Evolutionary conservation across 306 rosid species (phyloP), one percentile per base, ranked within the genome.

Genomic region (Begonia loranthoides): DNA sequence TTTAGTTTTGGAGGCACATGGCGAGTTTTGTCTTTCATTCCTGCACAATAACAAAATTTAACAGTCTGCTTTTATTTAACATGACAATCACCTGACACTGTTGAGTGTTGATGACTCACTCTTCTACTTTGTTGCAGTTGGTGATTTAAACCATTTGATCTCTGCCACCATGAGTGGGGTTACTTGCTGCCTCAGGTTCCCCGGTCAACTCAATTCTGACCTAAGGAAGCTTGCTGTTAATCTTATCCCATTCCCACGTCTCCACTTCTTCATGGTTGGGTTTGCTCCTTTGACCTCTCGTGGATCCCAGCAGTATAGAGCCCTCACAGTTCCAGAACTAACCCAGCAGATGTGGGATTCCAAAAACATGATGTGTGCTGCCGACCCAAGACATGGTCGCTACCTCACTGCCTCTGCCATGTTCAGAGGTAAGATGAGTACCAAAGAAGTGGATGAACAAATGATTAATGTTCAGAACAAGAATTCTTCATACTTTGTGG

Each of bases 131-230:
- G 34, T 14, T 41, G 47, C 65, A 61, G 65, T 60, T 51, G 65
- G 65, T 13, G 65, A 60, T 13, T 24, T 60, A 51, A 60, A 60
- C 49, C 65, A 60, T 17, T n/a, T n/a, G n/a, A n/a, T n/a, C n/a
- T n/a, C n/a, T n/a, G n/a, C n/a, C n/a, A n/a, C n/a, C n/a, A n/a
- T 60, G 65, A 60, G 65, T 50, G 65, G 65, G 48, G 65, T 60
- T 9, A 60, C 65, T 19, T 60, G 65, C 65, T 60, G 57, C 57
- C 65, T 60, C 50, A 54, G 65, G 44, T 60, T 60, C 57, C 57
- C 65, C 4, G 57, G 57, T 43, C 65, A 60, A 21, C 65, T 60
- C 47, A 60, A 60, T 51, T 60, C 65, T n/a, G 65, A 60, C 51
- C 57, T 60, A 7, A 39, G 65, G 43, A 60, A 59, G 36, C 64